Base-by-base conservation (phyloP, 1,284 basidiomycete genomes). In the Acaromyces ingoldii region DNA sequence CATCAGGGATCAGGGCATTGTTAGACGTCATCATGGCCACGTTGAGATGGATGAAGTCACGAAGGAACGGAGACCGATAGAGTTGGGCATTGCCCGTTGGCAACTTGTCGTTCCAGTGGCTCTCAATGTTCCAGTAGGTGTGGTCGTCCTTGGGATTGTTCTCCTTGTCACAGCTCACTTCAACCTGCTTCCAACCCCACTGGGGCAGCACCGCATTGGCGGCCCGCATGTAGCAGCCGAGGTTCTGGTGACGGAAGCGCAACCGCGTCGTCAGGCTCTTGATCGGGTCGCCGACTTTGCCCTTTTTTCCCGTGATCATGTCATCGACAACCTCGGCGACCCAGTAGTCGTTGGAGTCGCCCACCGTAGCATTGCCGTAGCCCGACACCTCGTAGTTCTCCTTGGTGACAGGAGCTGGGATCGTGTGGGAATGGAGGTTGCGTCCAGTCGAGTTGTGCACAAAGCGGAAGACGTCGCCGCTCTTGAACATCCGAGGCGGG, bases 1-100 rank as follows among this genome's bases (percentile, higher is more conserved):
- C 89, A 70, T 98, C 91, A 0, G 93, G 93, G 39, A 97, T 79
- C 49, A 98, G 84, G 0, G 95, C 92, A 75, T 98, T 98, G 81
- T 98, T 98, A 4, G 92, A 95, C 0, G 91, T 96, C 90, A 95
- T 93, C 95, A 98, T 98, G 13, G 92, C 93, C 13, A 98, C 89
- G 71, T 98, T 98, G 53, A 98, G 83, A 76, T 98, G 93, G 84
- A 91, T 91, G 78, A 98, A 97, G 78, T 98, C 93, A 51, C 88
- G 85, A 51, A 96, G 79, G 82, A 98, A 98, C 0, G 92, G 88
- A 2, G 93, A 95, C 38, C 80, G 81, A 80, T 93, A 95, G 55
- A 86, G 83, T 70, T 88, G 89, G 48, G 82, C 81, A 51, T 93
- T 82, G 3, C 88, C 92, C 4, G 83, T 70, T 3, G 91, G 89